These are phyloP conservation scores for Myxozyma neglecta DNA, from an alignment of 805 yeast species.

Conservation along the genomic window DNA sequence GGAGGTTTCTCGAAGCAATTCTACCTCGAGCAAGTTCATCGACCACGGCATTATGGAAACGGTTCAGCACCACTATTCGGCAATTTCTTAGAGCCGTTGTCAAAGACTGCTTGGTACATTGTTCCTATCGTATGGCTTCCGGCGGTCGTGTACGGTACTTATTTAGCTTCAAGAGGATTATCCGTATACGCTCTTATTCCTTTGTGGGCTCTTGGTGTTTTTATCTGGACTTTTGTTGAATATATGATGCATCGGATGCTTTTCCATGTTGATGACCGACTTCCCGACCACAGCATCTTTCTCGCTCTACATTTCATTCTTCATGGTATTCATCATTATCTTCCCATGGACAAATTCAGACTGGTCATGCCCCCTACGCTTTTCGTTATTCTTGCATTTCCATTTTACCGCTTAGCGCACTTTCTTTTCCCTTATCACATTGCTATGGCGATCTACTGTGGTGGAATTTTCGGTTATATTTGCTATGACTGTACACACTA, in stretches of 20 bases:
- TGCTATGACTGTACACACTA: conserved; percentile 93
- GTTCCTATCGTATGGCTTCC: conserved; percentile 90
- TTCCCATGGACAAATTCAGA: conserved; percentile 94
- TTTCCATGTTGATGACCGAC: conserved; percentile 84
- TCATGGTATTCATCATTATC: conserved; percentile 95
- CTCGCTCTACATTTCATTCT: conserved; percentile 82
- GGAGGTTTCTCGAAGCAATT: conserved; percentile 81
- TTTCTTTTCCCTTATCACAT: conserved; percentile 70
- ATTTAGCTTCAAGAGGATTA: conserved; percentile 57
- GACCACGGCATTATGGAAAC: conserved; percentile 97
- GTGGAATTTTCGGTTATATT: conserved; percentile 92
- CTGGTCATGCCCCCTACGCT: conserved; percentile 96
- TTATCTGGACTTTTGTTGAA: conserved; percentile 91
- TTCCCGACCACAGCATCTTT: conserved; percentile 77
- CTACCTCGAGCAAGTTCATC: conserved; percentile 92
- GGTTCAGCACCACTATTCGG: conserved; percentile 97
- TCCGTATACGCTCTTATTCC: conserved; percentile 49
- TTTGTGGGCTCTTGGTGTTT: conserved; percentile 76
- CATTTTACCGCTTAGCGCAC: conserved; percentile 80
- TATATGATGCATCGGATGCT: conserved; percentile 84
- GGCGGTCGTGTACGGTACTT: conserved; percentile 62
- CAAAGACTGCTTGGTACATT: conserved; percentile 92
- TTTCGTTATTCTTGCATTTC: conserved; percentile 67
- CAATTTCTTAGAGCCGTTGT: conserved; percentile 86
- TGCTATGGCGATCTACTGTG: conserved; percentile 93